Conservation (phyloP, 345 rosid species). For the Cochlearia excelsa region DNA sequence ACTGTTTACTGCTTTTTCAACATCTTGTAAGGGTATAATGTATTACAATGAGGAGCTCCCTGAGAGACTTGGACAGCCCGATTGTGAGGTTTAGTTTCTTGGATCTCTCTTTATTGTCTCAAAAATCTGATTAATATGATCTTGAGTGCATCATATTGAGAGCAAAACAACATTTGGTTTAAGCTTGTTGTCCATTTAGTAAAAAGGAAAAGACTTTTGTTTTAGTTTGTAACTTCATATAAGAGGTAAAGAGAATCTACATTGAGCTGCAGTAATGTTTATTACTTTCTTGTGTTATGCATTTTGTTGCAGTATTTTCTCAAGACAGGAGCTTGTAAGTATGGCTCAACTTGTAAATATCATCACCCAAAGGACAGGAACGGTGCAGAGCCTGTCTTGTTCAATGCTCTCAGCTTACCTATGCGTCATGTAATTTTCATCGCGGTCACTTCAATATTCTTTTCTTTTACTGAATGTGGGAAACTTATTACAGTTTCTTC, state of each 20-base stretch:
- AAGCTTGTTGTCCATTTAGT: slow-evolving; percentile 2
- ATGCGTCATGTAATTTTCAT: slow-evolving; percentile 63
- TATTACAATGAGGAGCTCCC: slow-evolving; percentile 63
- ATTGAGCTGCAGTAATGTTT: not conserved
- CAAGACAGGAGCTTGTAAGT: slow-evolving; percentile 85
- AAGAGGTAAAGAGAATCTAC: slow-evolving; percentile 21
- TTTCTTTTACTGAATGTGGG: not conserved
- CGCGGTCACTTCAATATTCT: not conserved
- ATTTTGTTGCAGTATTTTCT: slow-evolving; percentile 56
- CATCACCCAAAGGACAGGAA: slow-evolving; percentile 86
- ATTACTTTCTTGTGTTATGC: slow-evolving; percentile 1
- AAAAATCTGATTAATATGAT: not conserved
- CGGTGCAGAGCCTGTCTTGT: slow-evolving; percentile 70
- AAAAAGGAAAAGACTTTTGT: slow-evolving; percentile 1
- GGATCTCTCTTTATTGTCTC: slow-evolving; percentile 10
- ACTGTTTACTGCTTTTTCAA: slow-evolving; percentile 13
- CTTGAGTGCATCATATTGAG: not conserved
- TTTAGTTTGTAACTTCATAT: slow-evolving; percentile 2
- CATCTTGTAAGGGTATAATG: slow-evolving; percentile 37
- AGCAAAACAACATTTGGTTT: not conserved
- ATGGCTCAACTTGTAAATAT: slow-evolving; percentile 78
- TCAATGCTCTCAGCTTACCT: slow-evolving; percentile 63
- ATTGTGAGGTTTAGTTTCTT: slow-evolving; percentile 53
- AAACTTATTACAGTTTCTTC: slow-evolving; percentile 15
- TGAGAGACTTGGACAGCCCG: slow-evolving; percentile 64